phyloP scores from a whole-genome alignment of 2,329 filamentous ascomycete genomes.

The Zelopaecilomyces penicillatus region DNA sequence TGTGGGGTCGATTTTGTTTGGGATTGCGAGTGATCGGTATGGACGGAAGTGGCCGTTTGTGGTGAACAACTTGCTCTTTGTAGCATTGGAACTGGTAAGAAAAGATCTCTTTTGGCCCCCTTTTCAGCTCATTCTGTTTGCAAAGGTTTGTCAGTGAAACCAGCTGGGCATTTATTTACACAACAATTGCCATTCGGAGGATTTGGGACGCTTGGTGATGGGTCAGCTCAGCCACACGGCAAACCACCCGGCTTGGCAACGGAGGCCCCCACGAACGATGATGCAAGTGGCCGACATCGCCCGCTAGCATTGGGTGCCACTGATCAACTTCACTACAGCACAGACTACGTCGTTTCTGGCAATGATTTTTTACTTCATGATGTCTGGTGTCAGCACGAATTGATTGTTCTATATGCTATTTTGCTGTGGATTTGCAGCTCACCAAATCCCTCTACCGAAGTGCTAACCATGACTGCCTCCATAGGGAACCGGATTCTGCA shows the following conservation, averaged over 20 bases:
- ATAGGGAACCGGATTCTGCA: slow-evolving; percentile 57
- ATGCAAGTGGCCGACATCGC: too few relatives aligned
- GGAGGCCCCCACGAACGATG: neutral
- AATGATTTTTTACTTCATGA: too few relatives aligned
- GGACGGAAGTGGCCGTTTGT: slow-evolving; percentile 66
- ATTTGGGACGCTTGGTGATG: too few relatives aligned
- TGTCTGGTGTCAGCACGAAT: too few relatives aligned
- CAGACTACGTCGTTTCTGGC: too few relatives aligned
- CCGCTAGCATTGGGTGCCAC: too few relatives aligned
- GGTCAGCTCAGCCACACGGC: neutral
- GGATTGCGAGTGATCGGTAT: slow-evolving; percentile 47
- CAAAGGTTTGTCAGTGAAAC: neutral
- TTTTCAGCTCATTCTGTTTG: neutral
- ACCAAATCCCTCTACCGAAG: too few relatives aligned
- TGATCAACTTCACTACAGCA: too few relatives aligned
- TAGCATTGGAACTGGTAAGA: slow-evolving; percentile 60
- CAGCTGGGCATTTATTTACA: neutral
- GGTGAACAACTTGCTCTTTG: slow-evolving; percentile 65
- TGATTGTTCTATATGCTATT: too few relatives aligned
- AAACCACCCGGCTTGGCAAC: neutral
- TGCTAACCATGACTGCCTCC: slow-evolving; percentile 1
- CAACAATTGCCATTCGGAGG: neutral
- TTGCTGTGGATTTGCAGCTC: too few relatives aligned
- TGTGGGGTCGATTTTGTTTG: slow-evolving; percentile 45
- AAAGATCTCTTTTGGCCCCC: neutral